Evolutionary conservation across 257 asterid species (phyloP).

Genomic region (Nicotiana benthamiana): DNA sequence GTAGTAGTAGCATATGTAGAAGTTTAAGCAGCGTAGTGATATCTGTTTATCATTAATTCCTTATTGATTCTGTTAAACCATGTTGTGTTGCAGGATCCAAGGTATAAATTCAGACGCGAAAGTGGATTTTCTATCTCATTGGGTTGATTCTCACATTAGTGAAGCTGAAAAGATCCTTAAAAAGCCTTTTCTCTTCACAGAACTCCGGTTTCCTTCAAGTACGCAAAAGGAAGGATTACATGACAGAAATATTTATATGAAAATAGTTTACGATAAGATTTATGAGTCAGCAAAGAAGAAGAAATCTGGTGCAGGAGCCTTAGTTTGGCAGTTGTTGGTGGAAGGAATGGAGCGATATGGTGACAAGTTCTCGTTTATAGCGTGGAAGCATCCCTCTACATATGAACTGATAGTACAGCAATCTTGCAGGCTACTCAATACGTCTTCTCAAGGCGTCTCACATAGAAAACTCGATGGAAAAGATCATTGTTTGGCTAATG

Average conservation of each 20-base stretch:
- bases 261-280: slow-evolving; percentile 21
- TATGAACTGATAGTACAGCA: slow-evolving; percentile 25
- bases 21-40: neutral
- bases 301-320: slow-evolving; percentile 31
- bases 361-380: slow-evolving; percentile 25
- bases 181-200: slow-evolving; percentile 35
- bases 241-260: slow-evolving; percentile 18
- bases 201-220: slow-evolving; percentile 22
- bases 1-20: neutral
- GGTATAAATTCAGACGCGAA: slow-evolving; percentile 1
- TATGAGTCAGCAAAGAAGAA: slow-evolving; percentile 26
- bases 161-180: slow-evolving; percentile 22
- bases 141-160: slow-evolving; percentile 29
- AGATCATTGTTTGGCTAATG: slow-evolving; percentile 13
- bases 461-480: neutral
- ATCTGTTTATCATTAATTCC: neutral
- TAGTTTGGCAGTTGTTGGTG: slow-evolving; percentile 30
- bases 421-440: slow-evolving; percentile 24
- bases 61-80: neutral
- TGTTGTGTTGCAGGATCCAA: neutral
- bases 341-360: slow-evolving; percentile 26
- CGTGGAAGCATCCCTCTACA: slow-evolving; percentile 28
- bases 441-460: neutral
- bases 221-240: slow-evolving; percentile 6
- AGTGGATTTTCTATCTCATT: slow-evolving; percentile 20